Evolutionary conservation across 2,329 filamentous ascomycete species (phyloP).

Genomic region (Cladosporium austrohemisphaericum): DNA sequence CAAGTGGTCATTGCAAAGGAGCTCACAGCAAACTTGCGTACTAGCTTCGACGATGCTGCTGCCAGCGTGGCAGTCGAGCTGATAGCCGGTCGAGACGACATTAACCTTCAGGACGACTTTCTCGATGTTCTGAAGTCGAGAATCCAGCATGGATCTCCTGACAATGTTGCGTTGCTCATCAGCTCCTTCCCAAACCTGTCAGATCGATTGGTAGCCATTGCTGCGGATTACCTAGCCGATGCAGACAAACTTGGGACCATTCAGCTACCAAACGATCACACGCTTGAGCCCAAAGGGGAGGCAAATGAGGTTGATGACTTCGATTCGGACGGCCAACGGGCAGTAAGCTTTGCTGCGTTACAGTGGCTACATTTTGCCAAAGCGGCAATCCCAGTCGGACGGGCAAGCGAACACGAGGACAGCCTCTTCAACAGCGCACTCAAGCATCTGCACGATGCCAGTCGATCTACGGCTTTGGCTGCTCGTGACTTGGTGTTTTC

Average conservation of each 20-base stretch:
- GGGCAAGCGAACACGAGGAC: not conserved
- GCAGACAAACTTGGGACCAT: not conserved
- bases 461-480: conserved; percentile 8
- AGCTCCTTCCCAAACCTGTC: not conserved
- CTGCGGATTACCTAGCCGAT: not conserved
- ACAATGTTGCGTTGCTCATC: conserved; percentile 5
- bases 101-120: not conserved
- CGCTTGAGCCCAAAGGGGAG: no score
- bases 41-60: conserved; percentile 5
- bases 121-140: conserved; percentile 2
- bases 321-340: not conserved
- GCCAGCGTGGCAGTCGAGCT: conserved; percentile 9
- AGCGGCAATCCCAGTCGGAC: not conserved
- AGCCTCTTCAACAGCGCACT: not conserved
- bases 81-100: not conserved
- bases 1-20: conserved; percentile 3
- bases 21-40: not conserved
- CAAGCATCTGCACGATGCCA: not conserved
- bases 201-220: not conserved
- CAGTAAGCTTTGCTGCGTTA: not conserved
- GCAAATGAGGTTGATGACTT: not conserved
- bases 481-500: conserved; percentile 10
- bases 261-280: not conserved
- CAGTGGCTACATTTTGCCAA: conserved; percentile 10
- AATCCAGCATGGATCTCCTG: conserved; percentile 6